Base-by-base conservation (phyloP, 176 grass and related monocot species). In the Cenchrus purpureus region DNA sequence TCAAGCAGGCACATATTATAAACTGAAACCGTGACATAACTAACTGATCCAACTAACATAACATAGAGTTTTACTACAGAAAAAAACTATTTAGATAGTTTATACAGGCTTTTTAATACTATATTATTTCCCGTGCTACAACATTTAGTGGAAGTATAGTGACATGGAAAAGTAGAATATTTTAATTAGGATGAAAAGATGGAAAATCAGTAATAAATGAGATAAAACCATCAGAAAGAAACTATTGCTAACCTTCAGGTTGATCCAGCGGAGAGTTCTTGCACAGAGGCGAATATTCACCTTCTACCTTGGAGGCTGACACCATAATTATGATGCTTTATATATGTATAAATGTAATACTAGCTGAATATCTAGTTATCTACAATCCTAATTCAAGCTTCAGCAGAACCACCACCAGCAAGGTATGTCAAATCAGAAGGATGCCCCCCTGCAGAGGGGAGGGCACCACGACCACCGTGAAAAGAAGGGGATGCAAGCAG, bases 391-490 rank as follows among this genome's bases (percentile, higher is more conserved):
- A 52, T 76, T 89, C 81, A 95, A 76, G 70, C 55, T 85, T 84
- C 68, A 79, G 44, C 45, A 75, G 72, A 68, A 83, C 93, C 93
- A 61, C 93, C 93, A 1, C 93, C 93, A 10, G 93, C 93, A 71
- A 95, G 88, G 80, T 90, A 89, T 49, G 93, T 95, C 48, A 95
- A 79, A 87, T 95, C 93, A 6, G 93, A 92, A 87, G 93, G 93
- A 93, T 95, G 93, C 86, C 93, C 93, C 77, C 93, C 93, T 71
- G 93, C 93, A 79, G 93, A 95, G 32, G 93, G 93, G 87, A 95
- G 93, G 88, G 93, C 93, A 89, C 93, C 93, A 12, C 91, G 88
- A 12, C 91, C 93, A 63, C 93, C 91, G 88, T 95, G 93, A 79
- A 95, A 95, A 85, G 93, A 88, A 85, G 93, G 93, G 81, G 93